Base-by-base conservation (phyloP, 2,329 filamentous ascomycete genomes). In the Paramyrothecium roridum region DNA sequence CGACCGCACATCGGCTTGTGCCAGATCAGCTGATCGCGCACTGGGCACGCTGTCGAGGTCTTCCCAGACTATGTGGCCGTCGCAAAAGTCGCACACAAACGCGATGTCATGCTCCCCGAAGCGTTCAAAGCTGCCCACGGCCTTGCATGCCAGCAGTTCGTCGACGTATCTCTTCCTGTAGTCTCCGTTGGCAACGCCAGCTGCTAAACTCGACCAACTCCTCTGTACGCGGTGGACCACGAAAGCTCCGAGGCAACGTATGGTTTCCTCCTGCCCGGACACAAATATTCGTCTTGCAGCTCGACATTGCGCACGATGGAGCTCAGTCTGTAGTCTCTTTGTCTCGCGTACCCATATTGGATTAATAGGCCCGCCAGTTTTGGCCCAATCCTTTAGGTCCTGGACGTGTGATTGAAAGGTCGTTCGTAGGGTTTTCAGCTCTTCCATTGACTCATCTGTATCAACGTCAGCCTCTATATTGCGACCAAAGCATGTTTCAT, bases 41-140 rank as follows among this genome's bases (percentile, higher is more conserved):
- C 77, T 77, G 7, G 82, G 82, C 70, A 85, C 79, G 50, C 69
- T 71, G 59, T 77, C 73, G 33, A 85, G 61, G 63, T 86, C 80
- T 55, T 81, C 75, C 83, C 83, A 85, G 21, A 85, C 69, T 22
- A 85, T 70, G 63, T 82, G 81, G 2, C 83, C 83, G 63, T 85
- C 82, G 69, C 83, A 85, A 63, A 80, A 85, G 68, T 86, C 81
- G 70, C 83, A 86, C 8, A 83, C 73, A 61, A 85, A 85, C 8
- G 78, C 81, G 50, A 84, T 74, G 57, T 84, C 81, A 43, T 68
- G 65, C 33, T 83, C 78, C 46, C 76, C 80, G 52, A 84, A 78
- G 16, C 81, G 76, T 67, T 83, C 78, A 57, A 85, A 85, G 26
- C 74, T 72, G n/a, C 83, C 83, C 2, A 81, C 73, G 3, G 67